Evolutionary conservation across 1,139 yeast genomes (phyloP).

Genomic region (Ogataea hybrid): DNA sequence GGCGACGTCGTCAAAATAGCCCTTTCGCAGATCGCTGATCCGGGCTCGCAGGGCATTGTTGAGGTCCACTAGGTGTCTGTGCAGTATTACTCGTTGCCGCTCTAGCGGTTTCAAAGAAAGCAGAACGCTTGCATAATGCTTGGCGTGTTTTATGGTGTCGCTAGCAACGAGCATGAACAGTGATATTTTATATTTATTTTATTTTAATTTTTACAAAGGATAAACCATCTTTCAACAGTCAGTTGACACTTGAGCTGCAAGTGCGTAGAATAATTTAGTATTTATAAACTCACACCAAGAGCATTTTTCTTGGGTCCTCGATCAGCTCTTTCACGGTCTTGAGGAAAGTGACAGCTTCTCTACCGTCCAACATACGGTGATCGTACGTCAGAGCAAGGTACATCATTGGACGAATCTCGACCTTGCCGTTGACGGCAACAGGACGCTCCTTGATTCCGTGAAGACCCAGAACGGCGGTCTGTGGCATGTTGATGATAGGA

Average conservation of each 20-base stretch:
- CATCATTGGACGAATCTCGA: slow-evolving; percentile 99
- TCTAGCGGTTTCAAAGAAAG: slow-evolving; percentile 14
- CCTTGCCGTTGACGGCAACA: slow-evolving; percentile 92
- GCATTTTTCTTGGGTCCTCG: slow-evolving; percentile 99
- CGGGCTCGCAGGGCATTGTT: slow-evolving; percentile 14
- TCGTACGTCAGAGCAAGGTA: slow-evolving; percentile 97
- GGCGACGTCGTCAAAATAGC: slow-evolving; percentile 16
- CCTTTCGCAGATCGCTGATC: slow-evolving; percentile 14
- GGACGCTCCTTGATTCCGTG: slow-evolving; percentile 99
- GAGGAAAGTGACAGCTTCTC: slow-evolving; percentile 98
- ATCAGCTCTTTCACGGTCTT: slow-evolving; percentile 94
- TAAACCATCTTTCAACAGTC: background rate
- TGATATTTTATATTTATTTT: background rate
- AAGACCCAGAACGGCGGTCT: slow-evolving; percentile 95
- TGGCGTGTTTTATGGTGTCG: background rate
- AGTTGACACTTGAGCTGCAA: background rate
- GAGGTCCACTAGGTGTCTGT: slow-evolving; percentile 11
- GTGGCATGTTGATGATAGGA: slow-evolving; percentile 98
- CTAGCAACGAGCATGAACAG: slow-evolving; percentile 10
- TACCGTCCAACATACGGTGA: slow-evolving; percentile 97
- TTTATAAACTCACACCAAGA: slow-evolving; percentile 42
- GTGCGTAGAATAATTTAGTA: background rate
- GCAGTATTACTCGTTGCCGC: slow-evolving; percentile 12
- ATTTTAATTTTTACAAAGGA: background rate
- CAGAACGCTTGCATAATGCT: slow-evolving; percentile 13